Conservation (phyloP, 2,329 filamentous ascomycete genomes). For the Thelonectria rubi region DNA sequence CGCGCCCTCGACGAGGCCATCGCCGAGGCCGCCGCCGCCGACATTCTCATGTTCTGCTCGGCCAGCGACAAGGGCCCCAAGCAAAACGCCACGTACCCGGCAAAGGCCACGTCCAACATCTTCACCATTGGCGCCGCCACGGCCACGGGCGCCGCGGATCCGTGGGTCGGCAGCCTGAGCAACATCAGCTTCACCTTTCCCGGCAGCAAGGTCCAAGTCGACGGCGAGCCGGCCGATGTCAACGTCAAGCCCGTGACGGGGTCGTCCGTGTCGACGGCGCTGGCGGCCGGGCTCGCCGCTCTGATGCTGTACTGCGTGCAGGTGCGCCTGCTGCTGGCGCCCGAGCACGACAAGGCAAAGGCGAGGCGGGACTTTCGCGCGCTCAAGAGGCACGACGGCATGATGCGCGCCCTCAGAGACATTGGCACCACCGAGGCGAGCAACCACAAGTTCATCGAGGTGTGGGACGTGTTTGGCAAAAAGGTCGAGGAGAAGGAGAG, state of each 20-base stretch:
- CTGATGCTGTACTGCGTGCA: slow-evolving; percentile 43
- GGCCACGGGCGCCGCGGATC: slow-evolving; percentile 3
- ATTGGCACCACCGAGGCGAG: slow-evolving; percentile 36
- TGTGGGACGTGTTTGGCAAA: slow-evolving; percentile 41
- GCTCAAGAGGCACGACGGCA: slow-evolving; percentile 31
- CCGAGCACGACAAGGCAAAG: slow-evolving; percentile 28
- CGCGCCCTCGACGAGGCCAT: slow-evolving; percentile 32
- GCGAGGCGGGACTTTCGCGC: slow-evolving; percentile 21
- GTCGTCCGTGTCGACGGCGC: slow-evolving; percentile 44
- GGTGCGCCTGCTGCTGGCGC: slow-evolving; percentile 24
- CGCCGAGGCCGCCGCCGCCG: slow-evolving; percentile 32
- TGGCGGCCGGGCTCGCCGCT: slow-evolving; percentile 44
- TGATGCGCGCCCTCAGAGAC: slow-evolving; percentile 30
- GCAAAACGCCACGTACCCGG: slow-evolving; percentile 1
- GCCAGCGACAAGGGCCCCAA: slow-evolving; percentile 42
- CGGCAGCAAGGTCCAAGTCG: slow-evolving; percentile 38
- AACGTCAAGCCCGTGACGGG: slow-evolving; percentile 19
- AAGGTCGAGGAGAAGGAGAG: slow-evolving; percentile 30
- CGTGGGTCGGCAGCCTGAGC: slow-evolving; percentile 21
- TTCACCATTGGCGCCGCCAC: slow-evolving; percentile 44
- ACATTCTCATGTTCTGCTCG: slow-evolving; percentile 52
- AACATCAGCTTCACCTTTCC: slow-evolving; percentile 46
- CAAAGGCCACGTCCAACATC: slow-evolving; percentile 30
- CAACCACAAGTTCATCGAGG: slow-evolving; percentile 39
- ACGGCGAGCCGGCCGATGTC: neutral